A percentile compares a stretch with the other conserved stretches of the same genome.
These are phyloP conservation scores for Ceratobasidium sp. DNA, from an alignment of 1,284 basidiomycete genomes.

Conservation along the genomic window DNA sequence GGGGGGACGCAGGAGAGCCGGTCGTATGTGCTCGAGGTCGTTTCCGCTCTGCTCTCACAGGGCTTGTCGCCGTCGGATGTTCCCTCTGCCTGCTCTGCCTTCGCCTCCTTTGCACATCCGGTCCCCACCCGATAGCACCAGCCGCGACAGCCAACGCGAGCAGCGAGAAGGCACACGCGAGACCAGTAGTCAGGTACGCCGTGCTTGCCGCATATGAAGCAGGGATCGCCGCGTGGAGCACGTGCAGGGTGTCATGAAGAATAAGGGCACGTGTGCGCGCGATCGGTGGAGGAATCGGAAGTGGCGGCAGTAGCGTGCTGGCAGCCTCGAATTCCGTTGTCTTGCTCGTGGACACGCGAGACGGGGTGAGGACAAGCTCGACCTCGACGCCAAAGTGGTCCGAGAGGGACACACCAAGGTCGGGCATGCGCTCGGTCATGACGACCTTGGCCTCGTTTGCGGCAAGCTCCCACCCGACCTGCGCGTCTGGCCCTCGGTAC, in stretches of 20 bases:
- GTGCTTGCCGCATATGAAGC: conserved; percentile 41
- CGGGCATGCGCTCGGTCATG: conserved; percentile 79
- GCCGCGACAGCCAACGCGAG: conserved; percentile 38
- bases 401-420: conserved; percentile 84
- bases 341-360: conserved; percentile 9
- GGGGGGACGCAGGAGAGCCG: neutral
- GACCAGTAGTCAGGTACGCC: conserved; percentile 38
- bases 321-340: neutral
- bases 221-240: conserved; percentile 40
- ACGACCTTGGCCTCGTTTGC: conserved; percentile 75
- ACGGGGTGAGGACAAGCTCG: conserved; percentile 66
- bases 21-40: conserved; percentile 37
- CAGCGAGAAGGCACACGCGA: conserved; percentile 41
- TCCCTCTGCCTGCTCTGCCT: neutral
- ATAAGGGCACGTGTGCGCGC: conserved; percentile 35
- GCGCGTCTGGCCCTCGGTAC: conserved; percentile 74
- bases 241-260: conserved; percentile 36
- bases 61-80: conserved; percentile 6
- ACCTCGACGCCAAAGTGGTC: conserved; percentile 96
- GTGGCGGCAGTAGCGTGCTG: conserved; percentile 23
- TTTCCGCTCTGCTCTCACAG: conserved; percentile 30
- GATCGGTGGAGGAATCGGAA: conserved; percentile 35
- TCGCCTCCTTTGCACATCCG: conserved; percentile 10
- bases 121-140: conserved; percentile 39
- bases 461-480: conserved; percentile 50